Evolutionary conservation across 371 early-diverging fungal genomes (phyloP).

Genomic region (Mortierella sp.): DNA sequence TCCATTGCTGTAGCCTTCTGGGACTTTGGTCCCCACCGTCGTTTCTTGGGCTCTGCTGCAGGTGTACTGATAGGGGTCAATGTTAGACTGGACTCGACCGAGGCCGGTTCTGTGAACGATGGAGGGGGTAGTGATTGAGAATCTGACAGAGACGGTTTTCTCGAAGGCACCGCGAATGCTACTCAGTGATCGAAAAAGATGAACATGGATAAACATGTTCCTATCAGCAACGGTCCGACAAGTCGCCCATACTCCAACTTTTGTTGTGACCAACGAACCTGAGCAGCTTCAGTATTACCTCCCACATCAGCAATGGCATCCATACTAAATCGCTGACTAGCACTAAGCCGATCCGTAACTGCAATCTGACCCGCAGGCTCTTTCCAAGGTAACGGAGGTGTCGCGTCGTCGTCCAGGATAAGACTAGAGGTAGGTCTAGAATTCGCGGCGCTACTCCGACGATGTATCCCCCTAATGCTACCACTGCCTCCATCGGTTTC

Average conservation of each 20-base stretch:
- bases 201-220: too few species aligned
- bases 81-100: background rate
- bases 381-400: constrained; percentile 43
- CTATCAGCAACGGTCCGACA: background rate
- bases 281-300: background rate
- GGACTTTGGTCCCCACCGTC: constrained; percentile 36
- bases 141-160: constrained; percentile 10
- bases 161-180: constrained; percentile 46
- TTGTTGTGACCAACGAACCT: background rate
- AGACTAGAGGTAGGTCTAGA: constrained; percentile 23
- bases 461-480: background rate
- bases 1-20: constrained; percentile 1
- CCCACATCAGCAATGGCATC: constrained; percentile 48
- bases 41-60: constrained; percentile 29
- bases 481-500: background rate
- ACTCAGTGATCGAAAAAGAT: background rate
- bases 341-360: constrained; percentile 16
- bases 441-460: background rate
- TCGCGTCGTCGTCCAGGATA: constrained; percentile 41
- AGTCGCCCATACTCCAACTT: background rate
- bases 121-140: constrained; percentile 20
- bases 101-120: background rate
- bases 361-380: constrained; percentile 19
- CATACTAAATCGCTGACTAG: constrained; percentile 42
- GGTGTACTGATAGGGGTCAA: background rate